These are phyloP conservation scores for Rubia occidens DNA, from an alignment of 305 asterid species.

Conservation along the genomic window DNA sequence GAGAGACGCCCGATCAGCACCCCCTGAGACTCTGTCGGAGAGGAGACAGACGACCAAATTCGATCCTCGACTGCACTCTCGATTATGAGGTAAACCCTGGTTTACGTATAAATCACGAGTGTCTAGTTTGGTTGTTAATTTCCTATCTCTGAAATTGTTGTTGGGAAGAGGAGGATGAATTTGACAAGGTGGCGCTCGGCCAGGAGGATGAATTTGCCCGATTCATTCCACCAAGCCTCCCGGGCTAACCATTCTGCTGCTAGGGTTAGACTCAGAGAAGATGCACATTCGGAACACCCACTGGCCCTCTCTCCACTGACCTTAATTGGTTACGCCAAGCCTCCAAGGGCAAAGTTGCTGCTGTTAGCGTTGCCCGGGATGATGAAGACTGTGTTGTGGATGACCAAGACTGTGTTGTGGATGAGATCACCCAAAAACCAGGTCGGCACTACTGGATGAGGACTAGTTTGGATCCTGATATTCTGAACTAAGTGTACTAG, in stretches of 20 bases:
- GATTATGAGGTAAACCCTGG: constrained; percentile 52
- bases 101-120: too few relatives aligned
- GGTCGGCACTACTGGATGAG: constrained; percentile 52
- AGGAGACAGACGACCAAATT: constrained; percentile 29
- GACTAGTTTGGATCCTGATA: constrained; percentile 25
- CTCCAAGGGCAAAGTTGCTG: constrained; percentile 25
- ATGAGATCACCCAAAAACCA: constrained; percentile 43
- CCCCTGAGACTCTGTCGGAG: neutral
- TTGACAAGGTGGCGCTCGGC: constrained; percentile 74
- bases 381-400: constrained; percentile 35
- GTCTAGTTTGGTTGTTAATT: neutral
- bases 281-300: constrained; percentile 38
- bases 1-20: neutral
- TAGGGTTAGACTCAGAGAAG: constrained; percentile 61
- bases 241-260: constrained; percentile 83
- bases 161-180: constrained; percentile 79
- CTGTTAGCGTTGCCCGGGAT: constrained; percentile 36
- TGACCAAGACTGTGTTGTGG: constrained; percentile 45
- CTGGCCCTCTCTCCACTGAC: constrained; percentile 9
- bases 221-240: constrained; percentile 25
- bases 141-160: too few relatives aligned
- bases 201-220: constrained; percentile 20
- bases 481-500: too few relatives aligned
- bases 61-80: constrained; percentile 64
- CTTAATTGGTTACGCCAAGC: constrained; percentile 18